A percentile compares a stretch with the other conserved stretches of the same genome.
Evolutionary conservation across 2,329 filamentous ascomycete genomes (phyloP).

Genomic region (Talaromyces sp.): DNA sequence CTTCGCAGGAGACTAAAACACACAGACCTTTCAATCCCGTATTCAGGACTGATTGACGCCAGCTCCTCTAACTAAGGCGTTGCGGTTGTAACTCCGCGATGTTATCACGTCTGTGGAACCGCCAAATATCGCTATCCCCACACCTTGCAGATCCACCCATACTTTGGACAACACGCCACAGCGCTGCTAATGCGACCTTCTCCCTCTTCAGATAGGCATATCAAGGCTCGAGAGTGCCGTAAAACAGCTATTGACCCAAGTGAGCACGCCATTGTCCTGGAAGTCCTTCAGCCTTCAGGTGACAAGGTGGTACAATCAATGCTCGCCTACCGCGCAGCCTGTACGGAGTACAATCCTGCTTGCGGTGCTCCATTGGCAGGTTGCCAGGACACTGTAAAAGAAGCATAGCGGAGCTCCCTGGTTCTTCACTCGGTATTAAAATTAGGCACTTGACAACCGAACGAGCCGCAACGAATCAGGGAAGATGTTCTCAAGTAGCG

Average conservation of each 20-base stretch:
- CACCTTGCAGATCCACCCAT: background rate
- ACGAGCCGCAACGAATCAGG: background rate
- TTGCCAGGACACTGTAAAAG: background rate
- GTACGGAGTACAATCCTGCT: background rate
- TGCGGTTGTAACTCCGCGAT: background rate
- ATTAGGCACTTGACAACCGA: background rate
- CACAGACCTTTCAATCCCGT: background rate
- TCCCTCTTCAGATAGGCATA: background rate
- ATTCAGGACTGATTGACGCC: background rate
- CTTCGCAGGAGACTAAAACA: background rate
- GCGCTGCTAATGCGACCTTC: background rate
- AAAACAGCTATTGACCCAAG: background rate
- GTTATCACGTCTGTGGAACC: background rate
- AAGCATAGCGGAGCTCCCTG: background rate
- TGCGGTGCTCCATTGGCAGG: background rate
- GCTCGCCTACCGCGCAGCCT: background rate
- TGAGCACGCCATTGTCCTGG: background rate
- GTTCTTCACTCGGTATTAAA: background rate
- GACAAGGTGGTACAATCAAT: background rate
- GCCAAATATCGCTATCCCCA: background rate
- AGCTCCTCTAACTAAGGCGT: background rate
- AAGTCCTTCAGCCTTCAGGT: background rate
- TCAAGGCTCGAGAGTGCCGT: background rate
- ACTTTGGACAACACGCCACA: background rate
- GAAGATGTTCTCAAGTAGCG: background rate